Percentiles rank a stretch among this genome's conserved stretches.
phyloP scores from a whole-genome alignment of 1,284 basidiomycete genomes.

The Athelia sp. region DNA sequence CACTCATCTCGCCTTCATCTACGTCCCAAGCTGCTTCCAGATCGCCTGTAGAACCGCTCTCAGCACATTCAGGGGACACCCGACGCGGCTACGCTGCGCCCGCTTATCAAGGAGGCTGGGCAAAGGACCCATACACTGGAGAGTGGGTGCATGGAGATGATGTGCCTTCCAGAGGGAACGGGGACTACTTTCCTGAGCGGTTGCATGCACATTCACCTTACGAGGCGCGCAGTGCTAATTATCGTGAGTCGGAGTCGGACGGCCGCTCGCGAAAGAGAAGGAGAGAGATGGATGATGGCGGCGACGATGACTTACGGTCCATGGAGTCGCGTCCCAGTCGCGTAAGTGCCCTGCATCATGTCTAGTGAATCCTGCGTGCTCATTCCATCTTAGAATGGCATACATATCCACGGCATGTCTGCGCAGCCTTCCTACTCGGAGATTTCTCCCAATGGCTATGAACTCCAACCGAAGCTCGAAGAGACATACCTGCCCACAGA shows the following conservation, averaged over 20 bases:
- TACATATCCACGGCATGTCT: slow-evolving; percentile 34
- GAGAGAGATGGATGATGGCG: slow-evolving; percentile 32
- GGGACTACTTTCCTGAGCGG: slow-evolving; percentile 28
- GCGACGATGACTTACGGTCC: slow-evolving; percentile 52
- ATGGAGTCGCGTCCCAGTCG: slow-evolving; percentile 36
- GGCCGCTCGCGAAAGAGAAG: slow-evolving; percentile 49
- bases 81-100: slow-evolving; percentile 24
- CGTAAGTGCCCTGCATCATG: slow-evolving; percentile 32
- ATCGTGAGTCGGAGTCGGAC: slow-evolving; percentile 32
- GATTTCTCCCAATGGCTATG: slow-evolving; percentile 29
- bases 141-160: slow-evolving; percentile 35
- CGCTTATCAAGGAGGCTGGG: slow-evolving; percentile 31
- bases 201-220: slow-evolving; percentile 20
- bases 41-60: slow-evolving; percentile 16
- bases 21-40: slow-evolving; percentile 19
- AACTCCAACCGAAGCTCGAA: slow-evolving; percentile 23
- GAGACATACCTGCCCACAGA: slow-evolving; percentile 36
- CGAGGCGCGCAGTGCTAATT: slow-evolving; percentile 20
- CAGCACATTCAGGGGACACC: slow-evolving; percentile 21
- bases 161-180: slow-evolving; percentile 26
- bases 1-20: slow-evolving; percentile 19
- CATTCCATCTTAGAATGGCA: slow-evolving; percentile 25
- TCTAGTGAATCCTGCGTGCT: neutral
- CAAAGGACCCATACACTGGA: slow-evolving; percentile 33
- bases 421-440: slow-evolving; percentile 31